phyloP scores from a whole-genome alignment of 2,329 filamentous ascomycete genomes.

The Penicillium palitans region DNA sequence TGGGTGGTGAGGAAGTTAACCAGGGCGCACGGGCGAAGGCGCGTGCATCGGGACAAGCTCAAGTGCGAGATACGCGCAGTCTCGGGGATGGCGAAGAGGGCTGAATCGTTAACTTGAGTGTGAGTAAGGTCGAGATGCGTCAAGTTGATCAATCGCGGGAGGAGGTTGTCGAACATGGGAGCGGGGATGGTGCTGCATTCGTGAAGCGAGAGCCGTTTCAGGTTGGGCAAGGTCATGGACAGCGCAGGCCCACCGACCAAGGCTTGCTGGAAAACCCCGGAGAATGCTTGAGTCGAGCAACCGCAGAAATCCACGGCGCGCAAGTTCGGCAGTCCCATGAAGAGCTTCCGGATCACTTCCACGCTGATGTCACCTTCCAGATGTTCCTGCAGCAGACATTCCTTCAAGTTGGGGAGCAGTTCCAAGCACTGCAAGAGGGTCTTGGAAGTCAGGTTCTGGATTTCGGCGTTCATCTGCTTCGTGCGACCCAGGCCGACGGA shows the following conservation, averaged over 20 bases:
- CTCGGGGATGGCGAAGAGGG: slow-evolving; percentile 68
- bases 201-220: slow-evolving; percentile 72
- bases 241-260: slow-evolving; percentile 49
- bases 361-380: slow-evolving; percentile 72
- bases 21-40: slow-evolving; percentile 65
- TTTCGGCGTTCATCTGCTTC: slow-evolving; percentile 70
- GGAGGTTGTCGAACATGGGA: slow-evolving; percentile 65
- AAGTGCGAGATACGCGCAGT: slow-evolving; percentile 74
- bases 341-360: slow-evolving; percentile 69
- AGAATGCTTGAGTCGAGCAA: slow-evolving; percentile 68
- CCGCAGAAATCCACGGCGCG: slow-evolving; percentile 75
- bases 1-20: slow-evolving; percentile 71
- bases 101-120: slow-evolving; percentile 71
- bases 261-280: slow-evolving; percentile 61
- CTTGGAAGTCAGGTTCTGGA: slow-evolving; percentile 72
- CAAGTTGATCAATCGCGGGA: slow-evolving; percentile 68
- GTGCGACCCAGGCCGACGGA: slow-evolving; percentile 74
- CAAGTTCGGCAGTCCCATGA: slow-evolving; percentile 64
- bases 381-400: slow-evolving; percentile 79
- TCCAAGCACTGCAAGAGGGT: slow-evolving; percentile 71
- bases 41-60: slow-evolving; percentile 73
- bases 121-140: slow-evolving; percentile 80
- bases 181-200: slow-evolving; percentile 72
- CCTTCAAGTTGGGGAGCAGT: slow-evolving; percentile 70
- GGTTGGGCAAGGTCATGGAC: slow-evolving; percentile 56